Evolutionary conservation across 331 rosid genomes (phyloP), one percentile per base, ranked within the genome.

Genomic region (Quercus tomentella): DNA sequence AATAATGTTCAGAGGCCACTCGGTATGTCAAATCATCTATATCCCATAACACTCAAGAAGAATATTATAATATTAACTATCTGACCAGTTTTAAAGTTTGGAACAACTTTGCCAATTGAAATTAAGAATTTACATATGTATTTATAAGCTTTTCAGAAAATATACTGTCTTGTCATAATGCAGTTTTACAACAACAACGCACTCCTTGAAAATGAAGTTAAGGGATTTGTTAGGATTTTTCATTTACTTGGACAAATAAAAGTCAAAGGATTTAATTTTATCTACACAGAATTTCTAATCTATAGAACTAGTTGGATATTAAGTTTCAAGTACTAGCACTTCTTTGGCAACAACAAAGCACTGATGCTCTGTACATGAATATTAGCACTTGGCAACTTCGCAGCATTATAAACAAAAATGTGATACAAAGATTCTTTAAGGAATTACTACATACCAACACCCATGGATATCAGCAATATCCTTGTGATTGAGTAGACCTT

Each of bases 381-480:
- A 41, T 41, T 41, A 41, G 49, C 51, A 56, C 56, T 72, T 77
- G 74, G 78, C 65, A 56, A 66, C 60, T 74, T 45, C 45, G 60
- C 56, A 76, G 60, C 16, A 68, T 6, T 6, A 71, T 37, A 4
- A 75, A 57, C 57, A 6, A 21, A 11, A 11, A 49, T 41, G 49
- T 7, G 51, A 80, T 20, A 23, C 3, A 62, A 56, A 63, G 15
- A 65, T 69, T 31, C 17, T 74, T 35, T 68, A 72, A 82, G 83
- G 80, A 87, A 76, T 43, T 56, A 67, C 25, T 25, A 77, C 89
- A 54, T 92, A 96, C 99, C 98, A 57, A 87, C 89, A 75, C 98
- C 98, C 93, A 88, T 83, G 82, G 97, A 90, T 66, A 86, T 79
- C 89, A 96, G 89, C 85, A 93, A 78, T 82, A 57, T 81, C 82